Conservation (phyloP, 2,329 filamentous ascomycete species). For the Cladosporium sp. region DNA sequence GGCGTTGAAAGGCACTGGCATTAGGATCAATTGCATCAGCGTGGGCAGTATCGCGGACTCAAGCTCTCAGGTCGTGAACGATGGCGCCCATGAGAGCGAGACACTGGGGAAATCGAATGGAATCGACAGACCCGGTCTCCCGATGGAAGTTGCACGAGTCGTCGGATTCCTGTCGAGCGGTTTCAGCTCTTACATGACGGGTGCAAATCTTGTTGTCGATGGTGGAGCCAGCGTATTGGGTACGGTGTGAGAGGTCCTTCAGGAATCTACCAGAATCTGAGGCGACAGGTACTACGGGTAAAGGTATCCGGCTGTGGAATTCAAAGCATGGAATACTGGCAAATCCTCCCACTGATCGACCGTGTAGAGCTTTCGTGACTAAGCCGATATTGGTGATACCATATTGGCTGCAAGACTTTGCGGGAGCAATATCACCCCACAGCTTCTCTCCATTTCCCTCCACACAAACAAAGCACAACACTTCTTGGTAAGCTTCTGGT, state of each 20-base stretch:
- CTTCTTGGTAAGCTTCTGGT: too few relatives aligned
- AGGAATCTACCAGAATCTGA: too few relatives aligned
- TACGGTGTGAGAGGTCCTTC: neutral
- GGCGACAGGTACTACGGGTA: too few relatives aligned
- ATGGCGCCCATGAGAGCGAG: conserved; percentile 24
- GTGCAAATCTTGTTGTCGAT: conserved; percentile 59
- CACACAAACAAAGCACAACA: too few relatives aligned
- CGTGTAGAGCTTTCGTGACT: too few relatives aligned
- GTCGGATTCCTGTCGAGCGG: conserved; percentile 60
- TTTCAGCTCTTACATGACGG: conserved; percentile 60
- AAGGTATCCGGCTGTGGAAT: too few relatives aligned
- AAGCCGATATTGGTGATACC: too few relatives aligned
- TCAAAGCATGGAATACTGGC: too few relatives aligned
- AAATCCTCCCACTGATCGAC: too few relatives aligned
- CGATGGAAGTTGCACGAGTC: conserved; percentile 57
- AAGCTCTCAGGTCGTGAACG: conserved; percentile 48
- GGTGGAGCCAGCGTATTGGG: conserved; percentile 48
- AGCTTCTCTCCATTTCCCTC: too few relatives aligned
- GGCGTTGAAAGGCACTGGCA: conserved; percentile 54
- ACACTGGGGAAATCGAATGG: conserved; percentile 52
- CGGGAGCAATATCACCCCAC: too few relatives aligned
- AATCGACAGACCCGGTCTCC: conserved; percentile 54
- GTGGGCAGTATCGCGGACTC: conserved; percentile 47
- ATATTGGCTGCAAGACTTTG: too few relatives aligned
- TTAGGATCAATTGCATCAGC: conserved; percentile 54